Evolutionary conservation across 2,329 filamentous ascomycete species (phyloP).

Genomic region (Penicillium aurantiogriseum): DNA sequence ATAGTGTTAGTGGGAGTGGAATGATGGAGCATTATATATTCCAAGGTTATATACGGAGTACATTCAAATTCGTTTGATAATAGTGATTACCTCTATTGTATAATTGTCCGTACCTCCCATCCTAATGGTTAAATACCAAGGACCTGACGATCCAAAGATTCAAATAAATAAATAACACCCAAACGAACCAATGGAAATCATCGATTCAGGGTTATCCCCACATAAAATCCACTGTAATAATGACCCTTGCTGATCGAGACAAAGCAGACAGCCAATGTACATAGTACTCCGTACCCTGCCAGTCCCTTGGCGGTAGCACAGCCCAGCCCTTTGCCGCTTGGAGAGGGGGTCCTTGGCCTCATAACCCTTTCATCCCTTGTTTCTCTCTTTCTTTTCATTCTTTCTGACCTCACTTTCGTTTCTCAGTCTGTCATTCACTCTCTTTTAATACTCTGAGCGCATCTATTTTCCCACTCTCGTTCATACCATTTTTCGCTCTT

Average conservation of each 20-base stretch:
- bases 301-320: conserved; percentile 8
- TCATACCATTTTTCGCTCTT: conserved; percentile 13
- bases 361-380: conserved; percentile 20
- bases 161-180: neutral
- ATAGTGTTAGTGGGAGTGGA: neutral
- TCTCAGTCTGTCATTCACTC: conserved; percentile 24
- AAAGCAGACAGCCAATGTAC: conserved; percentile 6
- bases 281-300: neutral
- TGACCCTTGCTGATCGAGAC: conserved; percentile 15
- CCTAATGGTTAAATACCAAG: no score
- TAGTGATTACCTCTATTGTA: neutral
- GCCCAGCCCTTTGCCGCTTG: conserved; percentile 2
- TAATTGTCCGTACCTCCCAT: neutral
- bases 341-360: neutral
- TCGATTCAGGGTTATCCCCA: neutral
- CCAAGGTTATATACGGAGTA: no score
- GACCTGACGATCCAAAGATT: neutral
- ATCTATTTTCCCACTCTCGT: conserved; percentile 16
- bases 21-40: no score
- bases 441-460: conserved; percentile 10
- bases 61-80: neutral
- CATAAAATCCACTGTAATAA: conserved; percentile 1
- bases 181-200: neutral
- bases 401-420: conserved; percentile 12
- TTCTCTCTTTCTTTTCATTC: conserved; percentile 24